Percentiles rank a stretch among this genome's conserved stretches.
These are phyloP conservation scores for Cadophora sp. DNA, from an alignment of 2,329 filamentous ascomycete species.

Conservation along the genomic window DNA sequence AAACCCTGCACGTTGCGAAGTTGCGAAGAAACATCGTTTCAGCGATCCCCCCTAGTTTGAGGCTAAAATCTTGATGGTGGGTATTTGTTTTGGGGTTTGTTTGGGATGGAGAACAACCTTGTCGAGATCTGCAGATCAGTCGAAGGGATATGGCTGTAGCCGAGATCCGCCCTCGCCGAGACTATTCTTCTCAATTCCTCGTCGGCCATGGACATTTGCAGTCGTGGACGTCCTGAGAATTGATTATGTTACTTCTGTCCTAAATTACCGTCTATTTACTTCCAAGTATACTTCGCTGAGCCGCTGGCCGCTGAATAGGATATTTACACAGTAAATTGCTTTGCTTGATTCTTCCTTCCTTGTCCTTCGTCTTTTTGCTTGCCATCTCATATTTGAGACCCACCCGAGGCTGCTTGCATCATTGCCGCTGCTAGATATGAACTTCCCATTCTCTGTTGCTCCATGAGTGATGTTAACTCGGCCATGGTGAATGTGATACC, in stretches of 20 bases:
- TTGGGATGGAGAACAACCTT: background rate
- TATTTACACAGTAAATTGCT: constrained; percentile 1
- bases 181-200: background rate
- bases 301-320: constrained; percentile 3
- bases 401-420: constrained; percentile 12
- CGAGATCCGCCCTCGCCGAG: background rate
- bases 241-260: background rate
- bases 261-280: constrained; percentile 5
- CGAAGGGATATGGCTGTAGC: background rate
- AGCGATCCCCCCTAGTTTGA: constrained; percentile 1
- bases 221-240: background rate
- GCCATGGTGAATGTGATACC: constrained; percentile 17
- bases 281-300: background rate
- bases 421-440: background rate
- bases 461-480: constrained; percentile 4
- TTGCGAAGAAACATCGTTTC: constrained; percentile 8
- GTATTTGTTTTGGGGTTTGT: constrained; percentile 3
- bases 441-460: constrained; percentile 13
- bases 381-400: background rate
- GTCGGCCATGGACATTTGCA: background rate
- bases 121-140: background rate
- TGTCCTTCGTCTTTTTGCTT: background rate
- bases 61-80: background rate
- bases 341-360: background rate
- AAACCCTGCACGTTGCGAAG: background rate